phyloP scores from a whole-genome alignment of 352 stramenopile genomes.

The Thraustochytrium sp. region DNA sequence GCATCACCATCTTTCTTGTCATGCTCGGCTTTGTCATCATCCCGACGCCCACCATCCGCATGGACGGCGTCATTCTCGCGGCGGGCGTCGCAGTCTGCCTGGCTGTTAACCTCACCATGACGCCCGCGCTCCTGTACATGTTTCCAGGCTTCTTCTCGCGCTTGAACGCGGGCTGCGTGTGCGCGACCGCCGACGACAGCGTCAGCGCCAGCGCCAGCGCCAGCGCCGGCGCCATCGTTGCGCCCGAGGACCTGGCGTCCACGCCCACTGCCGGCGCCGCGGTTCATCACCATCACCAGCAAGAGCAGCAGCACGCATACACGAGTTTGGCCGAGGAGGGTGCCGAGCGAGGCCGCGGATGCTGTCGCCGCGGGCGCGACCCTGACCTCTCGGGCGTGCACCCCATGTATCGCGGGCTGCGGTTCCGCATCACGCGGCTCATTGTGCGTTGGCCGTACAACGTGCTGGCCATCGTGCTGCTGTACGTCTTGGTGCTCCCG shows the following conservation, averaged over 20 bases:
- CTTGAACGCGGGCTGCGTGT: not conserved
- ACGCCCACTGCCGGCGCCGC: too few species aligned
- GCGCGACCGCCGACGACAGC: not conserved
- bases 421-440: not conserved
- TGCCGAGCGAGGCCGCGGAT: too few species aligned
- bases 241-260: too few species aligned
- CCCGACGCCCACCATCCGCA: not conserved
- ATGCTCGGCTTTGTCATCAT: conserved; percentile 51
- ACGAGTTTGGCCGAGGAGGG: too few species aligned
- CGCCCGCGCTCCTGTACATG: conserved; percentile 47
- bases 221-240: too few species aligned
- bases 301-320: too few species aligned
- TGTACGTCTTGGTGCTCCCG: not conserved
- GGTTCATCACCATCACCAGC: too few species aligned
- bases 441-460: conserved; percentile 2
- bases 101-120: conserved; percentile 49
- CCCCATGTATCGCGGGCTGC: conserved; percentile 8
- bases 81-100: conserved; percentile 50
- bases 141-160: conserved; percentile 16
- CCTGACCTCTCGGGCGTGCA: not conserved
- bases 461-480: not conserved
- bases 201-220: too few species aligned
- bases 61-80: conserved; percentile 3
- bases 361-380: too few species aligned
- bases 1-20: conserved; percentile 48